Conservation (phyloP, 1,284 basidiomycete species). For the Schizophyllum amplum region DNA sequence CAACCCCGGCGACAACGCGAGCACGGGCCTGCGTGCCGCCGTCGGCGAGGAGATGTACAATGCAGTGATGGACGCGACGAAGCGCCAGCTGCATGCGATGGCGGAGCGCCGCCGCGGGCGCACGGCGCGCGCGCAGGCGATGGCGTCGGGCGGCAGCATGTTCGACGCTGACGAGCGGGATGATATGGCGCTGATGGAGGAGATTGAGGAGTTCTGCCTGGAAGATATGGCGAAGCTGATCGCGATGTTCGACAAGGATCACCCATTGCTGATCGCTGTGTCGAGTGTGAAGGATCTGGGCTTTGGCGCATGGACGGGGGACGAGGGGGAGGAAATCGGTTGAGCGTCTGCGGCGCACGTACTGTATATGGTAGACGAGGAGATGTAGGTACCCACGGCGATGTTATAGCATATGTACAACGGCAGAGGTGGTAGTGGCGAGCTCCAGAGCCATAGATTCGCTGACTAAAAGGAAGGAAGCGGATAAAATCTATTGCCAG, state of each 20-base stretch:
- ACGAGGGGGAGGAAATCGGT: not conserved
- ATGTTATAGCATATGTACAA: not conserved
- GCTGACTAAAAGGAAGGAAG: no score
- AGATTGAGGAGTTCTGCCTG: constrained; percentile 66
- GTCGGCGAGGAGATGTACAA: constrained; percentile 45
- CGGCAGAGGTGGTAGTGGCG: no score
- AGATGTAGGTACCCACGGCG: not conserved
- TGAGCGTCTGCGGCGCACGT: not conserved
- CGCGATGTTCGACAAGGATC: constrained; percentile 42
- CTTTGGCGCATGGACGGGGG: not conserved
- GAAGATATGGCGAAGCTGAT: constrained; percentile 68
- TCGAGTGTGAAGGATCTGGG: constrained; percentile 59
- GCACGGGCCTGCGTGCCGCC: constrained; percentile 37
- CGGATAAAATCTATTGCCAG: no score
- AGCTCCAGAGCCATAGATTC: no score
- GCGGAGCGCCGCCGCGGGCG: constrained; percentile 59
- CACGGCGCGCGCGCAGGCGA: constrained; percentile 28
- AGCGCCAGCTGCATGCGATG: constrained; percentile 55
- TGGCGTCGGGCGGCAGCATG: constrained; percentile 29
- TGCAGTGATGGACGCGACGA: constrained; percentile 56
- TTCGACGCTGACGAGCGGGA: constrained; percentile 49
- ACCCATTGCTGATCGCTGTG: constrained; percentile 59
- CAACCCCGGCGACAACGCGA: not conserved
- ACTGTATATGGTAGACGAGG: not conserved
- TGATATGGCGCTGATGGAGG: constrained; percentile 61